Evolutionary conservation across 805 yeast species (phyloP).

Genomic region (Yarrowia hollandica): DNA sequence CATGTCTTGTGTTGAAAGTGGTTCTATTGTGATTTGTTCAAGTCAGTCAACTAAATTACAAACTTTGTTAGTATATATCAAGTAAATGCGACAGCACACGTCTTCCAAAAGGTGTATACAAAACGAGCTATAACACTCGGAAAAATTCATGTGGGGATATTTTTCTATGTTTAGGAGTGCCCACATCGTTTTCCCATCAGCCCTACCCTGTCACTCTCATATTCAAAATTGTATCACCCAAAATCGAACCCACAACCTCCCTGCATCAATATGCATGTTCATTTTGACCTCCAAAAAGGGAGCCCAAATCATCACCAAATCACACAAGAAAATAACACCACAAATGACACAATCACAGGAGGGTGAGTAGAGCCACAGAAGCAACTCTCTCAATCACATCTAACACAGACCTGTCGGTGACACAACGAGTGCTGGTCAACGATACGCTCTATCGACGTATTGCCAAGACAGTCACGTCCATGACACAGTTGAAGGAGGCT

Average conservation of each 20-base stretch:
- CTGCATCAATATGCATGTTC: background rate
- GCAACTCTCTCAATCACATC: background rate
- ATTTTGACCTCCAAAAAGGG: background rate
- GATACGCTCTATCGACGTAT: constrained; percentile 7
- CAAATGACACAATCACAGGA: constrained; percentile 17
- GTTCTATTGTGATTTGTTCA: no score
- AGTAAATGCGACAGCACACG: no score
- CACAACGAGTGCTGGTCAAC: constrained; percentile 2
- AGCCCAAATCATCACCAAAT: constrained; percentile 7
- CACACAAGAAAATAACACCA: background rate
- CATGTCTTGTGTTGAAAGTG: no score
- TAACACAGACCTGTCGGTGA: constrained; percentile 24
- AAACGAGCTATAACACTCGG: no score
- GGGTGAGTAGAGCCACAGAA: background rate
- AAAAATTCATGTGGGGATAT: no score
- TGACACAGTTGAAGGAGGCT: background rate
- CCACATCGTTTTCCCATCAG: no score
- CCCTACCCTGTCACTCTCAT: no score
- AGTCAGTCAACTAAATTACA: no score
- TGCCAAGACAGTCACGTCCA: constrained; percentile 2
- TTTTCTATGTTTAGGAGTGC: no score
- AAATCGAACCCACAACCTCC: background rate
- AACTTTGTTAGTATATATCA: no score
- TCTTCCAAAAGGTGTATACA: no score
- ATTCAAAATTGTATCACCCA: no score